Base-by-base conservation (phyloP, 805 yeast genomes). In the Zygosaccharomyces rouxii region DNA sequence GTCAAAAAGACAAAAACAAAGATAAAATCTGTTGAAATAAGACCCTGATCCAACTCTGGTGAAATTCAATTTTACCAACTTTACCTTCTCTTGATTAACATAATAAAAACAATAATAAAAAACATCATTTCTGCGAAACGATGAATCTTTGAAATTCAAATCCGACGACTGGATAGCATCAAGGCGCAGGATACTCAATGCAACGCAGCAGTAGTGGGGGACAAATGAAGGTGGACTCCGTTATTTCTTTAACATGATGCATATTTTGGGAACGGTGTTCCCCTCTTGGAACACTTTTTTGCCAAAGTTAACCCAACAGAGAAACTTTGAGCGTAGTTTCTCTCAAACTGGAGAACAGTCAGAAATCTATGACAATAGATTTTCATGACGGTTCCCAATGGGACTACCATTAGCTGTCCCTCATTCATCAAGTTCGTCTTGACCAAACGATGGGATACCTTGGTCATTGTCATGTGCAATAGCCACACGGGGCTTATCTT, bases 401-500 rank as follows among this genome's bases (percentile, higher is more conserved):
- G 13, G 33, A 30, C 13, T 13, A 9, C 6, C 31, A 25, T n/a
- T 25, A 11, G 22, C 42, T 16, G 10, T 41, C 25, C 35, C 25
- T 48, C 46, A 52, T 19, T 33, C 46, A 44, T 54, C 62, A 22
- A 52, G 44, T 41, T 62, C 68, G 44, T 64, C 68, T 41, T 64
- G 63, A 5, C 68, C 68, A 41, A 64, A 64, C 1, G 68, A 55
- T n/a, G 64, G 68, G 7, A 60, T 45, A 11, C 42, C 35, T 38
- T 46, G 44, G 25, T 47, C 46, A 22, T 30, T 29, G 19, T 16
- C 33, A n/a, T 42, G 23, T 1, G 43, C 35, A 26, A 31, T 44
- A 11, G 38, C 46, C 37, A 28, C 35, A 21, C 30, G 40, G 18
- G 49, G 50, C 30, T 38, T 35, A 16, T 42, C 48, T 37, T 33